phyloP scores from a whole-genome alignment of 1,284 basidiomycete genomes.

The Ustilago xerochloae region DNA sequence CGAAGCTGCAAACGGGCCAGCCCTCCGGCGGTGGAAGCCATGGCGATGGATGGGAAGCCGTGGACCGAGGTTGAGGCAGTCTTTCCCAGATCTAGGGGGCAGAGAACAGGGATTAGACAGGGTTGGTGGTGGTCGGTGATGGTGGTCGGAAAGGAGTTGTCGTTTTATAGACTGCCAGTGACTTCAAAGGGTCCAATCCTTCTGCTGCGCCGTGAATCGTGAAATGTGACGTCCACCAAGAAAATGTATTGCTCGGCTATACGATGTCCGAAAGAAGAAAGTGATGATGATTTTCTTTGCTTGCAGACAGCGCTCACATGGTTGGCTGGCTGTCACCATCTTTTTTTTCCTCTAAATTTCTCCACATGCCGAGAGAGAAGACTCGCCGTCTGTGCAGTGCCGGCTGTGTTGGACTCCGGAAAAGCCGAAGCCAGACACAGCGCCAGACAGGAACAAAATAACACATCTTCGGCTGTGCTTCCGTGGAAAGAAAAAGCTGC shows the following conservation, averaged over 20 bases:
- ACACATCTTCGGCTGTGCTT: too few species aligned
- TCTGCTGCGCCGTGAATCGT: not conserved
- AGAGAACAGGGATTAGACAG: not conserved
- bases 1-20: slow-evolving; percentile 32
- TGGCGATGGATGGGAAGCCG: not conserved
- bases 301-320: not conserved
- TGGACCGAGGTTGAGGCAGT: too few species aligned
- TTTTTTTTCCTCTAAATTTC: slow-evolving; percentile 5
- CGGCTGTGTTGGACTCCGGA: slow-evolving; percentile 1
- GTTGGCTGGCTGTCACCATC: not conserved
- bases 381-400: not conserved
- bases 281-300: not conserved
- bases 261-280: not conserved
- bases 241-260: not conserved
- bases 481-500: too few species aligned
- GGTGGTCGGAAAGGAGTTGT: not conserved
- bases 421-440: too few species aligned
- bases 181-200: not conserved
- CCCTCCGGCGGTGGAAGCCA: slow-evolving; percentile 31
- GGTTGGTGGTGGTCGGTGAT: not conserved
- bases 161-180: not conserved
- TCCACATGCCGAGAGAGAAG: slow-evolving; percentile 16
- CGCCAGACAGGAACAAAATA: too few species aligned
- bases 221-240: not conserved
- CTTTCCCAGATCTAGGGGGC: not conserved